Conservation (phyloP, 352 stramenopile species). For the Blastocystis sp. region DNA sequence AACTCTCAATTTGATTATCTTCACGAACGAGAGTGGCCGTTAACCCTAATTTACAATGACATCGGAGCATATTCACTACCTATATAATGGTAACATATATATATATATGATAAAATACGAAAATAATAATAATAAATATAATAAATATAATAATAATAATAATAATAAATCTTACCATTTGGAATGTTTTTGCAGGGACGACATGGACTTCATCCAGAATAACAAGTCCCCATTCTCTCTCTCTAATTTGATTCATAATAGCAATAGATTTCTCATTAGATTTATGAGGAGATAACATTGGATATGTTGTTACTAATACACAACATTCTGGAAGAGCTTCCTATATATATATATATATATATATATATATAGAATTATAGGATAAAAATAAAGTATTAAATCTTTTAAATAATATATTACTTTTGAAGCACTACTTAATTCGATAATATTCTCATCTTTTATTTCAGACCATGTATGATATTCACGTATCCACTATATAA, state of each 20-base stretch:
- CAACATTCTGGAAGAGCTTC: conserved; percentile 40
- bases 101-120: too few relatives aligned
- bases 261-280: conserved; percentile 67
- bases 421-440: too few relatives aligned
- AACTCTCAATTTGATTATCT: conserved; percentile 88
- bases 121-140: conserved; percentile 17
- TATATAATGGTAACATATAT: conserved; percentile 73
- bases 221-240: conserved; percentile 91
- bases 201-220: conserved; percentile 87
- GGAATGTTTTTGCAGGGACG: conserved; percentile 93
- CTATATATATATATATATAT: too few relatives aligned
- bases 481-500: conserved; percentile 91
- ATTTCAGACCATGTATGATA: conserved; percentile 89
- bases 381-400: too few relatives aligned
- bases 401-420: too few relatives aligned
- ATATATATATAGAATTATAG: too few relatives aligned
- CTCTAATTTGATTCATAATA: conserved; percentile 81
- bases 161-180: conserved; percentile 51
- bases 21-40: conserved; percentile 94
- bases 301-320: conserved; percentile 88
- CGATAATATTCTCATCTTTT: conserved; percentile 44
- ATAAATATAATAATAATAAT: conserved; percentile 33
- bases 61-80: too few relatives aligned
- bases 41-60: conserved; percentile 87
- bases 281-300: conserved; percentile 89